Percentiles rank a stretch among this genome's conserved stretches.
phyloP scores from a whole-genome alignment of 2,329 filamentous ascomycete species.

The Verticillium nonalfalfae region DNA sequence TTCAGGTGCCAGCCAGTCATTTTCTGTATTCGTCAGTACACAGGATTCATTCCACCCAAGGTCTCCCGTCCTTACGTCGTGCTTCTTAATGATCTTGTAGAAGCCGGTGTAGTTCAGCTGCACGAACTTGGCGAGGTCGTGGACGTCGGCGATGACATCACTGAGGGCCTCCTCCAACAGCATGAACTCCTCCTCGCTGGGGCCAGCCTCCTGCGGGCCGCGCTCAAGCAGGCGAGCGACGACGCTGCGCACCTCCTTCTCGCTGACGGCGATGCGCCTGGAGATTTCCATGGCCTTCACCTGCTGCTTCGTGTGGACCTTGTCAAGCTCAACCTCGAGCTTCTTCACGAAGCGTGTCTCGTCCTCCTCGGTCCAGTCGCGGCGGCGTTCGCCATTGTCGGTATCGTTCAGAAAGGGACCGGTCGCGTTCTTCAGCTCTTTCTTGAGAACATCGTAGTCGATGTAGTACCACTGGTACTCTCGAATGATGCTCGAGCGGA shows the following conservation, averaged over 20 bases:
- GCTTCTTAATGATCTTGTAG: slow-evolving; percentile 99
- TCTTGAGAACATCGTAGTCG: slow-evolving; percentile 90
- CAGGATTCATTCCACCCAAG: neutral
- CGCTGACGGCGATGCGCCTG: slow-evolving; percentile 77
- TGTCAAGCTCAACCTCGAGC: slow-evolving; percentile 89
- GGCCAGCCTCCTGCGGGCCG: slow-evolving; percentile 49
- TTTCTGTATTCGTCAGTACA: slow-evolving; percentile 56
- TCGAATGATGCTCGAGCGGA: slow-evolving; percentile 90
- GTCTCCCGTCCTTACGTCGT: slow-evolving; percentile 61
- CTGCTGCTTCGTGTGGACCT: slow-evolving; percentile 96
- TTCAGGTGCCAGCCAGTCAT: slow-evolving; percentile 87
- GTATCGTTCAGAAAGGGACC: slow-evolving; percentile 25
- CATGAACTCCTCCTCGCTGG: slow-evolving; percentile 88
- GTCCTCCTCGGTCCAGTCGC: slow-evolving; percentile 83
- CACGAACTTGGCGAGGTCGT: slow-evolving; percentile 96
- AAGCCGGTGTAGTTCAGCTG: slow-evolving; percentile 98
- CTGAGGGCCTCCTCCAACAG: slow-evolving; percentile 90
- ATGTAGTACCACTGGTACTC: slow-evolving; percentile 99
- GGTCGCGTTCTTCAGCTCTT: slow-evolving; percentile 70
- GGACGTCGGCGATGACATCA: slow-evolving; percentile 97
- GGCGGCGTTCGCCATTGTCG: slow-evolving; percentile 32
- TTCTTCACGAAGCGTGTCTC: slow-evolving; percentile 81
- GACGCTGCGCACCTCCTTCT: slow-evolving; percentile 85
- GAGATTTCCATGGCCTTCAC: slow-evolving; percentile 96
- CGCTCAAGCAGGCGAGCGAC: slow-evolving; percentile 66